Evolutionary conservation across 306 rosid genomes (phyloP), one percentile per base, ranked within the genome.

Genomic region (Sphenostylis stenocarpa): DNA sequence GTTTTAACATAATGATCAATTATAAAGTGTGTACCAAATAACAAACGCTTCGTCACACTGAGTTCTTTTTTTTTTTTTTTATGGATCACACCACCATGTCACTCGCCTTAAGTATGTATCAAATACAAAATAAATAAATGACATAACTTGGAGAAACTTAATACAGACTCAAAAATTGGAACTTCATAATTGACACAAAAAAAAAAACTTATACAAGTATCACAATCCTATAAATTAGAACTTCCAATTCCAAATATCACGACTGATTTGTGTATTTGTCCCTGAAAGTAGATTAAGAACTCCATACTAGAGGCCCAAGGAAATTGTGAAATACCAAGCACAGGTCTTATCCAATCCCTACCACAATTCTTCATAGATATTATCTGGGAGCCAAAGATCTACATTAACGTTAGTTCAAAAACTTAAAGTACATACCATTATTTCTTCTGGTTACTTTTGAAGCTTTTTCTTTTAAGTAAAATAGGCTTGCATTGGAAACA

Each of bases 401-500:
- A 51, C 33, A 65, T 66, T 36, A 23, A 6, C n/a, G 33, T 55
- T 45, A 34, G 28, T 44, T 64, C 0, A 28, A 61, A 68, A 63
- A 43, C 2, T 10, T 23, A 19, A 77, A 71, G 31, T n/a, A 17
- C 15, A 6, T 12, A 55, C 24, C 48, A 75, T 33, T 33, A 72
- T 34, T 28, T 38, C 55, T 70, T 51, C 31, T n/a, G 9, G 14
- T 39, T 39, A 51, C 44, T 28, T 23, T 81, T 75, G 26, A 75
- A 49, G 10, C 34, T 29, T 47, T 70, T 43, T 64, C 58, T 47
- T 71, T 39, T 34, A 75, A 21, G 34, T 39, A 67, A 47, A 74
- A 17, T 74, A 23, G 26, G 73, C 49, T 19, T 61, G 78, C 83
- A 49, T 58, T 68, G 62, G 31, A 49, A 78, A 57, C 52, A 48